These are phyloP conservation scores for Rhazya stricta DNA, from an alignment of 257 asterid species.

Conservation along the genomic window DNA sequence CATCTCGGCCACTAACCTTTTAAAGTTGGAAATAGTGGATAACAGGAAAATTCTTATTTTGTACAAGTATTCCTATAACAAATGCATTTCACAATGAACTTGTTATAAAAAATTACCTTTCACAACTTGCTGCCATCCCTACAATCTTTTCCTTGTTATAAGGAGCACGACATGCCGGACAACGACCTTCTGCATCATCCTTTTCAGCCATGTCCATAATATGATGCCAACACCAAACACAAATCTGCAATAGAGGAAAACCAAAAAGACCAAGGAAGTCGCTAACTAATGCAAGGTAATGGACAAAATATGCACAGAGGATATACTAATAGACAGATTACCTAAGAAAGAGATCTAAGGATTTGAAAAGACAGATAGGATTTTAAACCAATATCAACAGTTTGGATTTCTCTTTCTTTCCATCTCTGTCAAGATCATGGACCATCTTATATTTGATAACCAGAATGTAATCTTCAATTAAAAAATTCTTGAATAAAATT, in stretches of 20 bases:
- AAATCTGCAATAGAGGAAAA: slow-evolving; percentile 46
- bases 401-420: background rate
- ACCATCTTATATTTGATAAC: background rate
- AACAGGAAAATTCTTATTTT: slow-evolving; percentile 14
- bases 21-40: slow-evolving; percentile 13
- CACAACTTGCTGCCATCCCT: slow-evolving; percentile 69
- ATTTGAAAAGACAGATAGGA: background rate
- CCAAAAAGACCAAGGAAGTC: background rate
- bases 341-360: background rate
- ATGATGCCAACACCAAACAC: slow-evolving; percentile 99
- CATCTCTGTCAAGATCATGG: background rate
- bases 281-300: background rate
- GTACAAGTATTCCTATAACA: slow-evolving; percentile 1
- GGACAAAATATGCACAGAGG: background rate
- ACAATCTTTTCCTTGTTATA: slow-evolving; percentile 97
- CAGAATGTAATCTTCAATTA: background rate
- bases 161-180: slow-evolving; percentile 97
- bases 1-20: slow-evolving; percentile 76
- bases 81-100: background rate
- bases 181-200: slow-evolving; percentile 88
- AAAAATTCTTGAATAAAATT: background rate
- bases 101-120: slow-evolving; percentile 36
- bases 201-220: slow-evolving; percentile 98
- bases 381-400: background rate
- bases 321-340: background rate